A percentile compares a stretch with the other conserved stretches of the same genome.
phyloP scores from a whole-genome alignment of 2,329 filamentous ascomycete genomes.

The Coleophoma eucalyptorum region DNA sequence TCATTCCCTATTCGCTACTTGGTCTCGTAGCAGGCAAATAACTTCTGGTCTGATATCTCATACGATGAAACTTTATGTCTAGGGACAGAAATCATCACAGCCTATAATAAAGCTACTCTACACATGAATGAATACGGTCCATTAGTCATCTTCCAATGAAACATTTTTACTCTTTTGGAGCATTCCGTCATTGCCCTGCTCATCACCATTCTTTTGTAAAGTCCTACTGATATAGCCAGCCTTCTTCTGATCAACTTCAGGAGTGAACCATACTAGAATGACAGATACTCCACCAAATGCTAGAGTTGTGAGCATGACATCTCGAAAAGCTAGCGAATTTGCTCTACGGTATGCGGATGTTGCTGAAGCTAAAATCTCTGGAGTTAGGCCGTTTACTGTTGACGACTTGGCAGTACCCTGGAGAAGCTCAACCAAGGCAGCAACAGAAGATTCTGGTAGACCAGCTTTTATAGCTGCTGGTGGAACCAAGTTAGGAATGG shows the following conservation, averaged over 20 bases:
- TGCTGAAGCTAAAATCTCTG: conserved; percentile 24
- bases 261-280: conserved; percentile 32
- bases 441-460: conserved; percentile 28
- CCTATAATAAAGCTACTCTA: too few relatives aligned
- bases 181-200: too few relatives aligned
- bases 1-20: too few relatives aligned
- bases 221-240: neutral
- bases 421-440: conserved; percentile 29
- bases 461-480: conserved; percentile 30
- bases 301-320: conserved; percentile 30
- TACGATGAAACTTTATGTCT: too few relatives aligned
- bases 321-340: conserved; percentile 30
- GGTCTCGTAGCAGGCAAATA: too few relatives aligned
- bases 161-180: too few relatives aligned
- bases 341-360: conserved; percentile 27
- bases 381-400: conserved; percentile 24
- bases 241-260: conserved; percentile 13
- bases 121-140: too few relatives aligned
- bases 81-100: too few relatives aligned
- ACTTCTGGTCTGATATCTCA: too few relatives aligned
- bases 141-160: too few relatives aligned
- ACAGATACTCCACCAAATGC: conserved; percentile 28
- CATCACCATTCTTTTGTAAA: too few relatives aligned
- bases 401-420: conserved; percentile 17
- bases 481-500: conserved; percentile 25